Evolutionary conservation across 2,329 filamentous ascomycete genomes (phyloP).

Genomic region (Botrytis porri): DNA sequence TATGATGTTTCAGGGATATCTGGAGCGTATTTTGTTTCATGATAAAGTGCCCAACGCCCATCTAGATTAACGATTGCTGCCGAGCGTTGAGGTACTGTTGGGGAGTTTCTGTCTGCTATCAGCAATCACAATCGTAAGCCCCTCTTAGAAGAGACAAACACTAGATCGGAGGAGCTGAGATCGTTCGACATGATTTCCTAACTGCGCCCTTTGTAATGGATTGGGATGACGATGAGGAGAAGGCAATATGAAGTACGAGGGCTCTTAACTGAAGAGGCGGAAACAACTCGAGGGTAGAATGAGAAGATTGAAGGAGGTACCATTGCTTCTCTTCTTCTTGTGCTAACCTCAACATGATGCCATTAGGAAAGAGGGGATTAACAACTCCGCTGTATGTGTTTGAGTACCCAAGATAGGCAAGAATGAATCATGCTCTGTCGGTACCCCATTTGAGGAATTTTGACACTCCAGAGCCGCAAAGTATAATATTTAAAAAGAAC

Average conservation of each 20-base stretch:
- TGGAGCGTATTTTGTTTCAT: background rate
- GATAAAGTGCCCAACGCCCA: background rate
- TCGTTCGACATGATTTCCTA: background rate
- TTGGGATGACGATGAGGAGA: background rate
- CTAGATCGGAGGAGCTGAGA: background rate
- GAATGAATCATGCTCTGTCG: background rate
- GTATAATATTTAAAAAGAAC: background rate
- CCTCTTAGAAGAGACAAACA: background rate
- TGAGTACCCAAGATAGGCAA: background rate
- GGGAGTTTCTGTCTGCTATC: background rate
- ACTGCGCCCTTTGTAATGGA: background rate
- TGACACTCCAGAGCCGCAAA: background rate
- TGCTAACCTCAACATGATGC: background rate
- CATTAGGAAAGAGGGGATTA: background rate
- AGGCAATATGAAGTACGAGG: background rate
- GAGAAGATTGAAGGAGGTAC: background rate
- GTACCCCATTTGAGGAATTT: background rate
- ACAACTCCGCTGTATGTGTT: too few relatives aligned
- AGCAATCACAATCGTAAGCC: background rate
- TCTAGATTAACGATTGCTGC: background rate
- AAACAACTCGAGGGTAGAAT: background rate
- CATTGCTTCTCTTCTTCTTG: background rate
- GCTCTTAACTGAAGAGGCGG: background rate
- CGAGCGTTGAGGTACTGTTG: background rate
- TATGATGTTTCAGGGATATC: background rate